Evolutionary conservation across 192 early-diverging fungal species (phyloP).

Genomic region (Geosiphon pyriformis): DNA sequence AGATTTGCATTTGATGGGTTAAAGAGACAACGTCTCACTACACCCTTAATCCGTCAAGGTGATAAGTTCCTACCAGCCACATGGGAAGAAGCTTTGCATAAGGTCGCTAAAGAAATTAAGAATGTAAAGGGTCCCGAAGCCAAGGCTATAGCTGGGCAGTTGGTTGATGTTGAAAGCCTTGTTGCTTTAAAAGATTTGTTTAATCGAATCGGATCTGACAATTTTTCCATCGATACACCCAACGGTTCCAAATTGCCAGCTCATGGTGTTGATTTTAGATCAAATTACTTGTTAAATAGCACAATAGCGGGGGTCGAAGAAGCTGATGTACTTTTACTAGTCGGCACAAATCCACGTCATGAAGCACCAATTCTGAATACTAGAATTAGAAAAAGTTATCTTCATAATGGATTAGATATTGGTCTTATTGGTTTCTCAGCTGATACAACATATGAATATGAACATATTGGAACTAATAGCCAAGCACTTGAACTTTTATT

Average conservation of each 20-base stretch:
- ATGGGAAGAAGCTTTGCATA: slow-evolving; percentile 81
- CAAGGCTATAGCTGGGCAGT: slow-evolving; percentile 83
- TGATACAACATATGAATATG: slow-evolving; percentile 88
- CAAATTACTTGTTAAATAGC: slow-evolving; percentile 83
- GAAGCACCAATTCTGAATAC: slow-evolving; percentile 96
- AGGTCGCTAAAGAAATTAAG: slow-evolving; percentile 61
- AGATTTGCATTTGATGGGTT: slow-evolving; percentile 93
- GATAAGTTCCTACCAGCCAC: slow-evolving; percentile 76
- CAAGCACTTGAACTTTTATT: slow-evolving; percentile 65
- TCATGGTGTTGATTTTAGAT: slow-evolving; percentile 72
- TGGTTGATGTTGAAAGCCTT: slow-evolving; percentile 91
- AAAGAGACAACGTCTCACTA: slow-evolving; percentile 91
- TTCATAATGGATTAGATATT: slow-evolving; percentile 73
- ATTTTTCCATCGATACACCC: slow-evolving; percentile 67
- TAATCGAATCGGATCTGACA: slow-evolving; percentile 81
- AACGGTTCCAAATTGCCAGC: slow-evolving; percentile 45
- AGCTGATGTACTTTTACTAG: slow-evolving; percentile 84
- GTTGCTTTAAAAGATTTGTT: slow-evolving; percentile 94
- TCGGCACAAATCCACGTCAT: slow-evolving; percentile 95
- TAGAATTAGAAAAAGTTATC: slow-evolving; percentile 89
- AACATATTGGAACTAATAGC: slow-evolving; percentile 68
- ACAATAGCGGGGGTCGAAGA: slow-evolving; percentile 85
- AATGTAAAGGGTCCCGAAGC: slow-evolving; percentile 57
- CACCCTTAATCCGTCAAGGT: slow-evolving; percentile 80
- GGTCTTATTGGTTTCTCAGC: slow-evolving; percentile 73